Evolutionary conservation across 1,284 basidiomycete species (phyloP).

Genomic region (Ustilago esculenta): DNA sequence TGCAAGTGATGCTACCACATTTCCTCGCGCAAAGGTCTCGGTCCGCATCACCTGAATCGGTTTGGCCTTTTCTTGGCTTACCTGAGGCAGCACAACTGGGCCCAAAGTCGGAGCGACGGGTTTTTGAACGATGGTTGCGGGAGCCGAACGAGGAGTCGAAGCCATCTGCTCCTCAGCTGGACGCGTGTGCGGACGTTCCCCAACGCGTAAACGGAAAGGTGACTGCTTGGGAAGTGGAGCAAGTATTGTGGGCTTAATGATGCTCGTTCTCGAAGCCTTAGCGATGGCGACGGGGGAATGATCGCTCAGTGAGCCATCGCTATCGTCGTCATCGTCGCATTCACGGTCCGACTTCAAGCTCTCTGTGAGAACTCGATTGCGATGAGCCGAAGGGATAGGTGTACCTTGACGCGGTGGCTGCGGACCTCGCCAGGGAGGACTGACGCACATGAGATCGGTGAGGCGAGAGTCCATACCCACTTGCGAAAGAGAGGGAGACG

Average conservation of each 20-base stretch:
- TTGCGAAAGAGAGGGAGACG: slow-evolving; percentile 36
- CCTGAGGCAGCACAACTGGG: slow-evolving; percentile 5
- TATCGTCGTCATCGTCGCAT: slow-evolving; percentile 3
- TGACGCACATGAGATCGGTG: slow-evolving; percentile 43
- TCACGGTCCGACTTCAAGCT: not conserved
- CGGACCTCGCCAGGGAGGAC: slow-evolving; percentile 32
- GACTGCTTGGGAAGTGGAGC: slow-evolving; percentile 17
- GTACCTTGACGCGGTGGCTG: slow-evolving; percentile 27
- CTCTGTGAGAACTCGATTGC: slow-evolving; percentile 18
- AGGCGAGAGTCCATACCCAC: slow-evolving; percentile 49
- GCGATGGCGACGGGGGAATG: slow-evolving; percentile 14
- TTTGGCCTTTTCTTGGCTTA: not conserved
- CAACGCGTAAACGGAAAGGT: slow-evolving; percentile 25
- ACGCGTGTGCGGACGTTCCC: not conserved
- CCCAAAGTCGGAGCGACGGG: slow-evolving; percentile 7
- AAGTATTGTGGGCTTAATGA: not conserved
- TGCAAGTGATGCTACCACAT: slow-evolving; percentile 26
- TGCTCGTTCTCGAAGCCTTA: slow-evolving; percentile 4
- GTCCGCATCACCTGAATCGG: not conserved
- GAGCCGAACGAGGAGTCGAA: slow-evolving; percentile 17
- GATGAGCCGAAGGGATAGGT: slow-evolving; percentile 29
- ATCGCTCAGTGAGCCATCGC: slow-evolving; percentile 11
- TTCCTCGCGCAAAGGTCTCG: slow-evolving; percentile 13
- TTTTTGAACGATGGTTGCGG: slow-evolving; percentile 1
- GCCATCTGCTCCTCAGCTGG: slow-evolving; percentile 5